These are phyloP conservation scores for Calonectria pseudoreteaudii DNA, from an alignment of 2,329 filamentous ascomycete genomes.

Conservation along the genomic window DNA sequence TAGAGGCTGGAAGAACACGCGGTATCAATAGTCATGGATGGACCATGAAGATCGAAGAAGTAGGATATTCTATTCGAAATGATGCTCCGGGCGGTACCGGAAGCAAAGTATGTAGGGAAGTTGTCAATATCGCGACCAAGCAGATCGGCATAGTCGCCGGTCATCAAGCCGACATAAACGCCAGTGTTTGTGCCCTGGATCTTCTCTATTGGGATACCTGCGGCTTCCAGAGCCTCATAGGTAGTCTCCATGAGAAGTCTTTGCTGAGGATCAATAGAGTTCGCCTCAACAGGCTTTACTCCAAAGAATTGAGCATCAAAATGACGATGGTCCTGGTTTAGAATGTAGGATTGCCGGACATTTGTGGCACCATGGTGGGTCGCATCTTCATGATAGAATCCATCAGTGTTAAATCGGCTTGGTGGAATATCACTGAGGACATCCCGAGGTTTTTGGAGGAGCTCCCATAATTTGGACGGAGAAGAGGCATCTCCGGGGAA, in stretches of 20 bases:
- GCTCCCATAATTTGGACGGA: not conserved
- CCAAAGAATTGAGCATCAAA: slow-evolving; percentile 39
- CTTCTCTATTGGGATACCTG: slow-evolving; percentile 9
- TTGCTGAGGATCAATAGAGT: slow-evolving; percentile 49
- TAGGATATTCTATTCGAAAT: slow-evolving; percentile 34
- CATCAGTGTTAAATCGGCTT: slow-evolving; percentile 30
- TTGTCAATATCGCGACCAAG: not conserved
- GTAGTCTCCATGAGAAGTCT: slow-evolving; percentile 49
- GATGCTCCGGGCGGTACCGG: slow-evolving; percentile 22
- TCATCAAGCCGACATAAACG: slow-evolving; percentile 42
- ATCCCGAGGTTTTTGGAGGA: not conserved
- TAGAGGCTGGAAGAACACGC: slow-evolving; percentile 52
- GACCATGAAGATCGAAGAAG: slow-evolving; percentile 35
- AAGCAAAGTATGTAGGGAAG: slow-evolving; percentile 14
- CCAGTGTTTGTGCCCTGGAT: slow-evolving; percentile 17
- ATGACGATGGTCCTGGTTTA: slow-evolving; percentile 27
- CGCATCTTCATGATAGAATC: slow-evolving; percentile 33
- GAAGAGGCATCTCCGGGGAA: not conserved
- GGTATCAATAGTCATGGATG: slow-evolving; percentile 50
- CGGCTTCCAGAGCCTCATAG: slow-evolving; percentile 44
- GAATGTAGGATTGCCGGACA: slow-evolving; percentile 45
- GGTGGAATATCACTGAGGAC: not conserved
- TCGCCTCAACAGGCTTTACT: slow-evolving; percentile 27
- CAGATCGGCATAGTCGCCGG: slow-evolving; percentile 40
- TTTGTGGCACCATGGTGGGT: slow-evolving; percentile 39